Percentiles rank a stretch among this genome's conserved stretches.
Evolutionary conservation across 495 filamentous ascomycete genomes (phyloP).

Genomic region (Physcia stellaris): DNA sequence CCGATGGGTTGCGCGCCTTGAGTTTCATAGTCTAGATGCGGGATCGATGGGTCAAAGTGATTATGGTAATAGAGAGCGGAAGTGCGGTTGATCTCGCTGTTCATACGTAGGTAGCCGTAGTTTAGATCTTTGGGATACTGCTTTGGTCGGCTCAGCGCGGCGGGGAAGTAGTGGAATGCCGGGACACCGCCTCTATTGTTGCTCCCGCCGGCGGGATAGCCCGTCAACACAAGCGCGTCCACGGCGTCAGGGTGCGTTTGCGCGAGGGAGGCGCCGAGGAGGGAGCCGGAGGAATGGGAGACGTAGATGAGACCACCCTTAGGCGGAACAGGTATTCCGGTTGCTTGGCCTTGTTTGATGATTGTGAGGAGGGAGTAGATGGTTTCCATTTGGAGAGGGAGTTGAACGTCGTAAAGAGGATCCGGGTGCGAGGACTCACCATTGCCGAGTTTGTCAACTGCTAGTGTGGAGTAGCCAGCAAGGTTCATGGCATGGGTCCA

Average conservation of each 20-base stretch:
- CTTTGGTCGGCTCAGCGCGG: neutral
- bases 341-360: too few species aligned
- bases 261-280: constrained; percentile 11
- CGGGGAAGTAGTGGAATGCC: neutral
- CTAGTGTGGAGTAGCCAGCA: constrained; percentile 16
- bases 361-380: constrained; percentile 9
- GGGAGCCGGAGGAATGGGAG: constrained; percentile 15
- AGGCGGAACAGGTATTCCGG: too few species aligned
- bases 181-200: constrained; percentile 1
- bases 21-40: neutral
- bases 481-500: neutral
- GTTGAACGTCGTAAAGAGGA: constrained; percentile 11
- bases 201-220: neutral
- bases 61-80: neutral
- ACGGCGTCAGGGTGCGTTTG: constrained; percentile 12
- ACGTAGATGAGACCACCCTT: constrained; percentile 13
- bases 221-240: constrained; percentile 13
- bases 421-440: constrained; percentile 13
- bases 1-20: neutral
- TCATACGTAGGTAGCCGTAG: neutral
- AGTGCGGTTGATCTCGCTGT: neutral
- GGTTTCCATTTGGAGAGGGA: constrained; percentile 10
- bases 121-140: neutral
- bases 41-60: neutral
- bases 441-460: constrained; percentile 19